phyloP scores from a whole-genome alignment of 2,329 filamentous ascomycete species.

The Aureobasidium pullulans region DNA sequence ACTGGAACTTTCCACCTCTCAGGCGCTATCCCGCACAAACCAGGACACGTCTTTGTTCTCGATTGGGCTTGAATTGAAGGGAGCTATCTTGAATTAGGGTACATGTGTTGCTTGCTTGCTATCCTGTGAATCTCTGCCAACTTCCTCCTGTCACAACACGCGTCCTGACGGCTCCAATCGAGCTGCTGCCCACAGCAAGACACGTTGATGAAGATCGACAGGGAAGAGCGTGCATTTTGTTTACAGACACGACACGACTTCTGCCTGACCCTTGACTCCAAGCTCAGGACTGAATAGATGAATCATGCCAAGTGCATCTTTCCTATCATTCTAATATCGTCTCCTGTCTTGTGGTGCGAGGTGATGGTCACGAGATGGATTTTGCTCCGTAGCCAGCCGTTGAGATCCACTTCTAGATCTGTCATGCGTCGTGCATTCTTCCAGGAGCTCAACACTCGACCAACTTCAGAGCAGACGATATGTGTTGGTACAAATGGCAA shows the following conservation, averaged over 20 bases:
- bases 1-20: conserved; percentile 2
- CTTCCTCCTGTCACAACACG: not conserved
- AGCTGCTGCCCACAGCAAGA: not conserved
- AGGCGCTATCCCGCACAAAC: conserved; percentile 7
- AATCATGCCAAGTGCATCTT: conserved; percentile 4
- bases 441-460: not conserved
- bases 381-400: conserved; percentile 2
- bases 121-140: not conserved
- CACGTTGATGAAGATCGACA: conserved; percentile 8
- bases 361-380: conserved; percentile 5
- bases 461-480: not conserved
- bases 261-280: not conserved
- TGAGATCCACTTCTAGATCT: conserved; percentile 12
- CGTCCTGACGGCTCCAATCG: not conserved
- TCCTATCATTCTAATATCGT: not conserved
- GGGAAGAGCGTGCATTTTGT: not conserved
- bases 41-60: conserved; percentile 10
- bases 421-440: conserved; percentile 6
- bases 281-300: not conserved
- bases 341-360: conserved; percentile 1
- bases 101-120: not conserved
- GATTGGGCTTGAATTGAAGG: not conserved
- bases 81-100: not conserved
- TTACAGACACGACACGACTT: not conserved
- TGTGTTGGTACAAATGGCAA: not conserved